Evolutionary conservation across 495 filamentous ascomycete species (phyloP).

Genomic region (Apodospora peruviana): DNA sequence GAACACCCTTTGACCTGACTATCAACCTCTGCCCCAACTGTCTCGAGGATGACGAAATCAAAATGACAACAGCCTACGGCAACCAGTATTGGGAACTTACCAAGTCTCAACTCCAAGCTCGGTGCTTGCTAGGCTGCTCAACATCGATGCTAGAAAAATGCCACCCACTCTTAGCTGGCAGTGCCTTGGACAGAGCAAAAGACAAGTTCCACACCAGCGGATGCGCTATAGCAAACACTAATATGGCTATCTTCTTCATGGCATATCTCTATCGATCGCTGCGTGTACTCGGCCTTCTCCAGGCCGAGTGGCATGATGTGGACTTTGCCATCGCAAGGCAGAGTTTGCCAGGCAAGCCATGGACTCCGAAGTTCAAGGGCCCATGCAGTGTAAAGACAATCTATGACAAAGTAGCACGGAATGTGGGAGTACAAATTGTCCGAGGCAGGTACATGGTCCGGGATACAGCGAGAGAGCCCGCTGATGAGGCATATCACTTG

Average conservation of each 20-base stretch:
- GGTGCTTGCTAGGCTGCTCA: not conserved
- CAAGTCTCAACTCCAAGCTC: not conserved
- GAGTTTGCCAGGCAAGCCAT: not conserved
- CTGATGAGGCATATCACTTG: not conserved
- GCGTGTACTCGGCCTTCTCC: not conserved
- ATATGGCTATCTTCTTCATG: not conserved
- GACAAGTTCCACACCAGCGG: not conserved
- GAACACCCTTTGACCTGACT: not conserved
- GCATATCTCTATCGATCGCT: not conserved
- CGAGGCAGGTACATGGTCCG: too few relatives aligned
- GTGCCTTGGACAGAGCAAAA: not conserved
- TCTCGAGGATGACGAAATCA: not conserved
- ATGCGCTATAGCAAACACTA: not conserved
- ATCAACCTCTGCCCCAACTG: not conserved
- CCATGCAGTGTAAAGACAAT: too few relatives aligned
- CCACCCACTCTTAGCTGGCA: not conserved
- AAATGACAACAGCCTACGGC: not conserved
- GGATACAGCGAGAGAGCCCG: too few relatives aligned
- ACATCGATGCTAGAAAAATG: not conserved
- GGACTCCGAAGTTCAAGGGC: not conserved
- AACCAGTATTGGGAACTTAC: not conserved
- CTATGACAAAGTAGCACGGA: too few relatives aligned
- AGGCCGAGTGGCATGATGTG: not conserved
- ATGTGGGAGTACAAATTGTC: too few relatives aligned
- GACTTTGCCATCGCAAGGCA: not conserved